Conservation (phyloP, 352 stramenopile species). For the Pythium pectinolyticum region DNA sequence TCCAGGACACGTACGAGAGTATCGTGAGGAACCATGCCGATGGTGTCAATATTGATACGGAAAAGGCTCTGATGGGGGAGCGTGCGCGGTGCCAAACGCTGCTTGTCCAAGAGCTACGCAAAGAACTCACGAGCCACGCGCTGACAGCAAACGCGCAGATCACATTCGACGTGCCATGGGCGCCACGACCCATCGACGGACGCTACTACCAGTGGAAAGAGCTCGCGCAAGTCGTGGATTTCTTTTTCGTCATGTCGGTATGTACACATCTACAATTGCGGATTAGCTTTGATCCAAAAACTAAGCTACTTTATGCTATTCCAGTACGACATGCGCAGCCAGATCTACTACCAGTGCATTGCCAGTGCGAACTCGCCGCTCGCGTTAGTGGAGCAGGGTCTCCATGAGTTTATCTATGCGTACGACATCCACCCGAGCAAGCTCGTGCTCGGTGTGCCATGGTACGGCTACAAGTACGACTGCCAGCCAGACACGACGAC, state of each 20-base stretch:
- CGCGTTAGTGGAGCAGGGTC: conserved; percentile 64
- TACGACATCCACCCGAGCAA: conserved; percentile 63
- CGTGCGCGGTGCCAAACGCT: conserved; percentile 45
- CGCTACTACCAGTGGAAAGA: conserved; percentile 83
- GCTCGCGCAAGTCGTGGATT: conserved; percentile 66
- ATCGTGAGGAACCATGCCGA: conserved; percentile 74
- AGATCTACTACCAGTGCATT: conserved; percentile 90
- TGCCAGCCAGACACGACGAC: conserved; percentile 51
- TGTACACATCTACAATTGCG: background rate
- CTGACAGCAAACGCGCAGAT: conserved; percentile 75
- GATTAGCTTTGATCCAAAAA: background rate
- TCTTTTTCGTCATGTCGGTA: conserved; percentile 91
- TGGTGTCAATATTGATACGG: conserved; percentile 84
- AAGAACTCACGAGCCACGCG: conserved; percentile 45
- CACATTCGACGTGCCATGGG: conserved; percentile 83
- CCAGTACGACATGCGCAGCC: conserved; percentile 90
- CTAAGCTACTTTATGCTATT: background rate
- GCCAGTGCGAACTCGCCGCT: conserved; percentile 83
- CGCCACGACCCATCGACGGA: conserved; percentile 71
- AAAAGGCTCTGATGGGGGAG: conserved; percentile 56
- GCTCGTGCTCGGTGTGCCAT: conserved; percentile 88
- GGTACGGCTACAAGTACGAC: conserved; percentile 90
- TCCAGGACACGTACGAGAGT: conserved; percentile 54
- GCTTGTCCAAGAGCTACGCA: conserved; percentile 66
- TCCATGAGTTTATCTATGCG: conserved; percentile 74